phyloP scores from a whole-genome alignment of 2,329 filamentous ascomycete genomes.

The Colletotrichum acutatum region DNA sequence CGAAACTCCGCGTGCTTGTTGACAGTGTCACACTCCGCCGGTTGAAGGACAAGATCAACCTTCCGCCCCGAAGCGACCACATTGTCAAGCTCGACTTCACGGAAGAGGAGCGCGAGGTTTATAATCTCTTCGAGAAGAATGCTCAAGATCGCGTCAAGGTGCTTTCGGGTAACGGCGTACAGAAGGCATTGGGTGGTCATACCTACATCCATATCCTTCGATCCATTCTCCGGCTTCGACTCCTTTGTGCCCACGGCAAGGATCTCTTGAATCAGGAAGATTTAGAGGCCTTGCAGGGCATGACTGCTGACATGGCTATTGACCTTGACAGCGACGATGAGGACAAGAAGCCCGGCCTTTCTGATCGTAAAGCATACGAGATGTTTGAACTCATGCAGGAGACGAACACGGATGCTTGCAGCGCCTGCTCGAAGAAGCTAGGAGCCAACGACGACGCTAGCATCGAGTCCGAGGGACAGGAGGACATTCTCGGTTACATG shows the following conservation, averaged over 20 bases:
- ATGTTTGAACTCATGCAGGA: constrained; percentile 88
- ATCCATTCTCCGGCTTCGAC: constrained; percentile 86
- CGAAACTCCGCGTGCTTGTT: constrained; percentile 87
- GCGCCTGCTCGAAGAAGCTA: constrained; percentile 75
- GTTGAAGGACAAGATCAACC: constrained; percentile 88
- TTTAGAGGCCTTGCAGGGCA: constrained; percentile 80
- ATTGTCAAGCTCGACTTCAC: constrained; percentile 81
- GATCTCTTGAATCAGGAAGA: constrained; percentile 90
- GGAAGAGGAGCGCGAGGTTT: constrained; percentile 78
- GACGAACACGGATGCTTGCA: constrained; percentile 80
- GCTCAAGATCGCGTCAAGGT: constrained; percentile 83
- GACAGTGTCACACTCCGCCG: constrained; percentile 94
- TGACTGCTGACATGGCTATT: constrained; percentile 87
- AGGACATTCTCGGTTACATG: constrained; percentile 79
- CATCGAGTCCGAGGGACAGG: constrained; percentile 67
- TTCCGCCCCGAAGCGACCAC: constrained; percentile 79
- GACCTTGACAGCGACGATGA: constrained; percentile 84
- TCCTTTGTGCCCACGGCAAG: constrained; percentile 94
- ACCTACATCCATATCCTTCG: constrained; percentile 96
- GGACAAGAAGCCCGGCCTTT: constrained; percentile 65
- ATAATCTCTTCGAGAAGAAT: constrained; percentile 86
- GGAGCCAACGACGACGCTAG: constrained; percentile 65
- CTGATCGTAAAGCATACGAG: constrained; percentile 81
- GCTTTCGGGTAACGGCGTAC: constrained; percentile 66
- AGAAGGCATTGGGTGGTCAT: constrained; percentile 79